Conservation (phyloP, 2,329 filamentous ascomycete species). For the Aspergillus brunneoviolaceus region DNA sequence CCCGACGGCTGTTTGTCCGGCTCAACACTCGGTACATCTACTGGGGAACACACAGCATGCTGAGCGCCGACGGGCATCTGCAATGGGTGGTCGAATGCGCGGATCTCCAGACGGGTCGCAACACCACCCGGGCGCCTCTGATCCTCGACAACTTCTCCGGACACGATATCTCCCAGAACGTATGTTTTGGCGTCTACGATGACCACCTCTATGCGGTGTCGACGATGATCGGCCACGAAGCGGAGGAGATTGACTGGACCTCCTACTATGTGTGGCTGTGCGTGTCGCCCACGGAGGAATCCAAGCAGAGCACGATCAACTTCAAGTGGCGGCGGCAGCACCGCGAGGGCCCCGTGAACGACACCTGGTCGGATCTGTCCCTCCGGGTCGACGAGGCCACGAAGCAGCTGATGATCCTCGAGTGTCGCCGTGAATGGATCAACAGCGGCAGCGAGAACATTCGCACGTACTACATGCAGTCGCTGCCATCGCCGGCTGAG, state of each 20-base stretch:
- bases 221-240: slow-evolving; percentile 47
- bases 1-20: slow-evolving; percentile 64
- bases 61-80: slow-evolving; percentile 54
- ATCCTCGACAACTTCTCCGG: slow-evolving; percentile 61
- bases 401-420: slow-evolving; percentile 61
- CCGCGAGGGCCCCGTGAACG: slow-evolving; percentile 69
- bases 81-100: slow-evolving; percentile 64
- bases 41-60: slow-evolving; percentile 63
- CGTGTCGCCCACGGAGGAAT: slow-evolving; percentile 54
- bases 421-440: slow-evolving; percentile 68
- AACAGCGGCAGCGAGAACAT: slow-evolving; percentile 57
- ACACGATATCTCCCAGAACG: slow-evolving; percentile 62
- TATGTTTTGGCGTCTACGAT: slow-evolving; percentile 71
- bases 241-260: neutral
- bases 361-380: slow-evolving; percentile 69
- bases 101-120: slow-evolving; percentile 44
- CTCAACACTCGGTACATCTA: slow-evolving; percentile 63
- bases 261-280: slow-evolving; percentile 63
- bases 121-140: slow-evolving; percentile 47
- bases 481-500: slow-evolving; percentile 34
- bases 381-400: slow-evolving; percentile 61
- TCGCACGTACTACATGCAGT: slow-evolving; percentile 64
- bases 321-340: slow-evolving; percentile 66
- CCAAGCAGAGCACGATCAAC: slow-evolving; percentile 44
- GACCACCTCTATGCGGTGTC: slow-evolving; percentile 69